phyloP scores from a whole-genome alignment of 768 basidiomycete species.

The Hypsizygus marmoreus region DNA sequence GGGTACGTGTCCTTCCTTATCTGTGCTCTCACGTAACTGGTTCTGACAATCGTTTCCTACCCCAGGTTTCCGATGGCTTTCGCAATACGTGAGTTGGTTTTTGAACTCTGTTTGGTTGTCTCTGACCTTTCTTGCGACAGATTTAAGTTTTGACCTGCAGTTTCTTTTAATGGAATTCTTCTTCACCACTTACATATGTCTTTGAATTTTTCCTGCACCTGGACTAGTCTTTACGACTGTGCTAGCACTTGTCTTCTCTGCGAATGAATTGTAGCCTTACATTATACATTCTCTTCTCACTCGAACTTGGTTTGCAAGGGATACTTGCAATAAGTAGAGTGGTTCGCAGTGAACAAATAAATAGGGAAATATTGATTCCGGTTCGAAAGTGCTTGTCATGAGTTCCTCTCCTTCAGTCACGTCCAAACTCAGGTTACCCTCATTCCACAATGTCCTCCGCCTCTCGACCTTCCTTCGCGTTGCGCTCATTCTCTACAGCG shows the following conservation, averaged over 20 bases:
- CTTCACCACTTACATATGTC: too few relatives aligned
- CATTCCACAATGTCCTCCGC: slow-evolving; percentile 55
- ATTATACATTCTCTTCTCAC: slow-evolving; percentile 5
- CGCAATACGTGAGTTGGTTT: slow-evolving; percentile 83
- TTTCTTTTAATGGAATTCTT: slow-evolving; percentile 6
- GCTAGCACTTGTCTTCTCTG: slow-evolving; percentile 8
- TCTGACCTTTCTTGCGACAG: slow-evolving; percentile 21
- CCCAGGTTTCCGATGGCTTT: slow-evolving; percentile 92
- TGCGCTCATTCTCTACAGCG: slow-evolving; percentile 78
- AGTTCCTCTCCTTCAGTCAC: too few relatives aligned
- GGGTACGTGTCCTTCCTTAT: slow-evolving; percentile 47
- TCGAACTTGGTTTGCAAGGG: too few relatives aligned
- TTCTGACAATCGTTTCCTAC: slow-evolving; percentile 12
- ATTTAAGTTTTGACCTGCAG: slow-evolving; percentile 32
- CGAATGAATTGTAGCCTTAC: slow-evolving; percentile 12
- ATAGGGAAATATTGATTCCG: too few relatives aligned
- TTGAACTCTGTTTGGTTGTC: neutral
- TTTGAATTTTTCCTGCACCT: too few relatives aligned
- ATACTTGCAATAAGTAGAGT: neutral
- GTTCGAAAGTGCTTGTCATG: too few relatives aligned
- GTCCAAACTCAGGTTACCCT: slow-evolving; percentile 28
- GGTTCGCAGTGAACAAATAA: too few relatives aligned
- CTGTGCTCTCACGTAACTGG: neutral
- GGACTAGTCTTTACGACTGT: too few relatives aligned
- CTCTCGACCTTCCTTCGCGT: slow-evolving; percentile 62